Conservation (phyloP, 305 asterid genomes). For the Salvia sclarea region DNA sequence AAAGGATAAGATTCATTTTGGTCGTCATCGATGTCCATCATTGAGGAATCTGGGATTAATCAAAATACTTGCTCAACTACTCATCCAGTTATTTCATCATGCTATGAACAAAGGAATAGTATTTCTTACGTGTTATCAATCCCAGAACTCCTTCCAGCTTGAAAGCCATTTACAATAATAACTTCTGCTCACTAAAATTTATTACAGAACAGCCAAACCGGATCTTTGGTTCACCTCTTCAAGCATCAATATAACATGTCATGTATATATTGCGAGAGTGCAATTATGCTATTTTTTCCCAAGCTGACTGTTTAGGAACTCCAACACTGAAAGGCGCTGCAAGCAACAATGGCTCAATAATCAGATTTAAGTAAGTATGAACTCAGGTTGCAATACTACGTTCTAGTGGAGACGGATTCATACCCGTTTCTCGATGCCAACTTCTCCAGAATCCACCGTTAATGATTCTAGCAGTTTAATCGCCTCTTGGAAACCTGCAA, state of each 20-base stretch:
- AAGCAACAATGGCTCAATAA: constrained; percentile 11
- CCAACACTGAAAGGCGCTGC: constrained; percentile 82
- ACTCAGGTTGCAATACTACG: background rate
- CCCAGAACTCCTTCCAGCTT: constrained; percentile 24
- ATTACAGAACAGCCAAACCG: constrained; percentile 28
- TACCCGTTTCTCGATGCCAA: constrained; percentile 71
- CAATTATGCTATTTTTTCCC: constrained; percentile 38
- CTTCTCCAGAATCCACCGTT: constrained; percentile 52
- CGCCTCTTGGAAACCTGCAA: constrained; percentile 75
- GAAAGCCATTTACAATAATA: constrained; percentile 33
- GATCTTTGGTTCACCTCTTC: constrained; percentile 19
- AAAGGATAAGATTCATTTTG: background rate
- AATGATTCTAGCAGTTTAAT: constrained; percentile 63
- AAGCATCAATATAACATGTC: background rate
- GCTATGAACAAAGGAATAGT: background rate
- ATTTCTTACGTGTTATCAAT: constrained; percentile 17
- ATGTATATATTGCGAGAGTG: background rate
- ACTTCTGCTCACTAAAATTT: constrained; percentile 22
- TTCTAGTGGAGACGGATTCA: background rate
- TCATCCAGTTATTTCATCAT: background rate
- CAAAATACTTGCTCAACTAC: background rate
- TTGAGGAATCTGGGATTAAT: background rate
- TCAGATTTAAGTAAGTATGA: constrained; percentile 19
- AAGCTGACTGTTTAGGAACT: constrained; percentile 68
- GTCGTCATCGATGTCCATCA: constrained; percentile 1